These are phyloP conservation scores for Aspergillus flavus DNA, from an alignment of 2,329 filamentous ascomycete genomes.

Conservation along the genomic window DNA sequence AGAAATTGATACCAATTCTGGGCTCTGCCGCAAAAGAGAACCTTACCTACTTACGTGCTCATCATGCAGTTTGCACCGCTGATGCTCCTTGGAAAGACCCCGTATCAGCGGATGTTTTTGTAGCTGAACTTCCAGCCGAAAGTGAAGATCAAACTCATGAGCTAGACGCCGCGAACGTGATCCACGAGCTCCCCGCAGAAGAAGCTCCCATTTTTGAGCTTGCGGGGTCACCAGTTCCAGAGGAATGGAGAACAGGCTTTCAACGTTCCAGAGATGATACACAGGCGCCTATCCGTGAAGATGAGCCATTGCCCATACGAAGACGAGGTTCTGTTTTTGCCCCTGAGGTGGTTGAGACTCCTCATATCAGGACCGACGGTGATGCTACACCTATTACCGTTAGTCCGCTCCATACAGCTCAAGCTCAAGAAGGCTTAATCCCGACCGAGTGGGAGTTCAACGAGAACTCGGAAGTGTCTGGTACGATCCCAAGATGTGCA, in stretches of 20 bases:
- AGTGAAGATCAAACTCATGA: conserved; percentile 30
- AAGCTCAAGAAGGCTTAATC: neutral
- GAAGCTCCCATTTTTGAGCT: conserved; percentile 42
- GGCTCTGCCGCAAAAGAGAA: conserved; percentile 49
- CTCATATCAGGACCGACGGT: neutral
- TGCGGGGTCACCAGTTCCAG: conserved; percentile 34
- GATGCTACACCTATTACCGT: neutral
- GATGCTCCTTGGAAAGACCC: conserved; percentile 39
- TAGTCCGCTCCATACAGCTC: too few species aligned
- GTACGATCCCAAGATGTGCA: conserved; percentile 17
- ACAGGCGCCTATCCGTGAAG: conserved; percentile 18
- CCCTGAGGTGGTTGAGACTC: conserved; percentile 45
- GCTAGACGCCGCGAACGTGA: conserved; percentile 31
- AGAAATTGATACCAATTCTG: conserved; percentile 58
- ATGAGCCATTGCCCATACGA: conserved; percentile 35
- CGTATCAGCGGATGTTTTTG: conserved; percentile 25
- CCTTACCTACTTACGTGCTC: conserved; percentile 57
- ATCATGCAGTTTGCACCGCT: conserved; percentile 58
- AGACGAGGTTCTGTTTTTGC: conserved; percentile 49
- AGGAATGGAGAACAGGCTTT: conserved; percentile 1
- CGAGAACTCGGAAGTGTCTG: conserved; percentile 8
- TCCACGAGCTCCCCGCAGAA: conserved; percentile 40
- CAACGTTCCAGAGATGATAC: neutral
- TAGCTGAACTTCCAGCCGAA: conserved; percentile 37
- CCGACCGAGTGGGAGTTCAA: neutral